phyloP scores from a whole-genome alignment of 2,329 filamentous ascomycete species.

The Cadophora sp. region DNA sequence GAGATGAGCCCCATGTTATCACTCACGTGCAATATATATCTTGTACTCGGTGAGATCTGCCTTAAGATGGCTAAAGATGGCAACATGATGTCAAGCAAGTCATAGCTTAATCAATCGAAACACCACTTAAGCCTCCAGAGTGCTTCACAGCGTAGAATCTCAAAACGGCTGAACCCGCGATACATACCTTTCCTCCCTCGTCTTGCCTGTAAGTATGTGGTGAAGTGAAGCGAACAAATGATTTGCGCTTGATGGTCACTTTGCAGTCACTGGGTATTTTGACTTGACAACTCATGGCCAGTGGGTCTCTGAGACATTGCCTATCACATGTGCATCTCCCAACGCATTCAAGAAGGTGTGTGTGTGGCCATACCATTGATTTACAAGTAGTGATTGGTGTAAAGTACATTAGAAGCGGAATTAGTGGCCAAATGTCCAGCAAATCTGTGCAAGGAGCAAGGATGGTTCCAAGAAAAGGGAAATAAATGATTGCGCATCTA shows the following conservation, averaged over 20 bases:
- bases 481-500: background rate
- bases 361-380: background rate
- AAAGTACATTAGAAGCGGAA: slow-evolving; percentile 22
- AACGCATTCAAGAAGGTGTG: background rate
- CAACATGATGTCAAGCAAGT: no score
- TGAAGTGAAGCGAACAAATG: slow-evolving; percentile 13
- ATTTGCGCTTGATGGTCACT: slow-evolving; percentile 3
- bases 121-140: no score
- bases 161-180: no score
- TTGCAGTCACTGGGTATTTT: slow-evolving; percentile 1
- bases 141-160: no score
- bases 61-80: background rate
- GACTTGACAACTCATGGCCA: slow-evolving; percentile 9
- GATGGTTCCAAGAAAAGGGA: background rate
- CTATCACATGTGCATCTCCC: slow-evolving; percentile 2
- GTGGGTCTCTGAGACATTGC: slow-evolving; percentile 10
- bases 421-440: slow-evolving; percentile 1
- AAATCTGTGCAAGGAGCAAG: slow-evolving; percentile 12
- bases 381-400: slow-evolving; percentile 21
- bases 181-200: no score
- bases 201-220: background rate
- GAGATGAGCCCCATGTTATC: slow-evolving; percentile 3
- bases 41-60: background rate
- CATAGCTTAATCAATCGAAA: no score
- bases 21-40: background rate